Evolutionary conservation across 345 rosid species (phyloP).

Genomic region (Eucalyptus cloeziana): DNA sequence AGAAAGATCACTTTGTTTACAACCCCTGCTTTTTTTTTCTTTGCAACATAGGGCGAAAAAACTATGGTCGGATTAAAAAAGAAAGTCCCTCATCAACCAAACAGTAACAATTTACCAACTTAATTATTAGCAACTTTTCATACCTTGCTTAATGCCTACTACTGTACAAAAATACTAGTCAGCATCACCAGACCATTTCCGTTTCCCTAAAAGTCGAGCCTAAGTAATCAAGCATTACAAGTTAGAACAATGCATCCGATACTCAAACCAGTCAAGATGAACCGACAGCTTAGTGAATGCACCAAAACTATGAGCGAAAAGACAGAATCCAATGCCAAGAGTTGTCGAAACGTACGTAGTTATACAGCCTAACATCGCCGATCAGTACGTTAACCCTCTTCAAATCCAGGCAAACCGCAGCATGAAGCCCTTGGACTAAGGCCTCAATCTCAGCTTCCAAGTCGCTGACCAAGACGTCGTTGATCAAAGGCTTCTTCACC

Average conservation of each 20-base stretch:
- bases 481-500: constrained; percentile 13
- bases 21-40: not conserved
- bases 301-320: not conserved
- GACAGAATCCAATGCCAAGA: not conserved
- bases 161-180: not conserved
- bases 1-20: not conserved
- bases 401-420: constrained; percentile 50
- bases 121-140: not conserved
- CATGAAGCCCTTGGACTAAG: constrained; percentile 49
- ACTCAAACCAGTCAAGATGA: not conserved
- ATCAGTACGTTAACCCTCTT: constrained; percentile 18
- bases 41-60: not conserved
- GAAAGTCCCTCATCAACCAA: not conserved
- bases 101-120: not conserved
- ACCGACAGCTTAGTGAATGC: not conserved
- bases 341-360: constrained; percentile 32
- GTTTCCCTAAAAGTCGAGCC: not conserved
- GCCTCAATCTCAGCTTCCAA: constrained; percentile 33
- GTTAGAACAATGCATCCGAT: not conserved
- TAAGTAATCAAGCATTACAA: not conserved
- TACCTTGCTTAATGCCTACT: not conserved
- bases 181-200: not conserved
- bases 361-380: constrained; percentile 23
- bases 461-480: constrained; percentile 6
- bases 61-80: not conserved